Evolutionary conservation across 345 rosid genomes (phyloP), one percentile per base, ranked within the genome.

Genomic region (Cardamine chenopodiifolia): DNA sequence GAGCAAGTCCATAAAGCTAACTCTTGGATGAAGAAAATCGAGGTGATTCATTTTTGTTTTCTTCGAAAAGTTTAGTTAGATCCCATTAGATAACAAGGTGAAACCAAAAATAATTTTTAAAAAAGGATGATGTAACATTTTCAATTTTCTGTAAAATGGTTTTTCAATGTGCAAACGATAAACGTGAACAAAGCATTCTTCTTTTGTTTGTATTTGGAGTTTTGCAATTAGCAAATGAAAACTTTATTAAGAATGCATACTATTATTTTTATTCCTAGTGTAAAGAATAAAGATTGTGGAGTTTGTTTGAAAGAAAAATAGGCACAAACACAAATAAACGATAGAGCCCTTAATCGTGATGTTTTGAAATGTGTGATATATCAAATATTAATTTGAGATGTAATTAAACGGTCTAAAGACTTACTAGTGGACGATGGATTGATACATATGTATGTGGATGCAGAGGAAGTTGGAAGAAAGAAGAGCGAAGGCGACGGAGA

Each of bases 401-500:
- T 32, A 32, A 32, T 1, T 17, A 9, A 57, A 32, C 42, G 15
- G 23, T 31, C 23, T 5, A 20, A 60, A 20, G 48, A 35, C 3
- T 60, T 5, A 20, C 29, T 19, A 34, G 28, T n/a, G n/a, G n/a
- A n/a, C n/a, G n/a, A n/a, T n/a, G n/a, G n/a, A n/a, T n/a, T n/a
- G n/a, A n/a, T 62, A 23, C 8, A 22, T 40, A 22, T 40, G 5
- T 15, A 23, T 52, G 50, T 12, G 68, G 13, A 44, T 62, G 79
- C 57, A 95, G 99, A 95, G 99, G 87, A 95, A 90, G 66, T 76
- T 95, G 54, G 99, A 95, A 75, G 99, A 95, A 84, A 95, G 88
- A 66, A 88, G 92, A 47, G 97, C 87, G 3, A 87, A 74, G 69
- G 97, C 97, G 2, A 22, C 81, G 11, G 99, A 92, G 83, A 95